Conservation (phyloP, 352 stramenopile species). For the Phytophthora niederhauseri region DNA sequence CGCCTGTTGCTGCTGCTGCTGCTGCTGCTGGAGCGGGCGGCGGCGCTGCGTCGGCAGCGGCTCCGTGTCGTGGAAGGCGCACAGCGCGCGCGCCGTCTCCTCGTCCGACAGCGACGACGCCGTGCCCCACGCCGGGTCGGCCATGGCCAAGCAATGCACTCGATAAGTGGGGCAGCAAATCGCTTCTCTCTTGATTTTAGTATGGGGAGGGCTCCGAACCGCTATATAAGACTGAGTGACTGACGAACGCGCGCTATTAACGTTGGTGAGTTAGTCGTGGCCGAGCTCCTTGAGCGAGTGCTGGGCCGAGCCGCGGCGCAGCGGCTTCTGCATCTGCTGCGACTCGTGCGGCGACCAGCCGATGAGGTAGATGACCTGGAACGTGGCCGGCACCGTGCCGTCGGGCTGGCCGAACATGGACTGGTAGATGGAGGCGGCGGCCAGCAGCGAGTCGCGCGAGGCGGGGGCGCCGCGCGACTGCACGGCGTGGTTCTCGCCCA, state of each 20-base stretch:
- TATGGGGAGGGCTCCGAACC: background rate
- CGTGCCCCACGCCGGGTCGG: constrained; percentile 36
- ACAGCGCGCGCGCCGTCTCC: constrained; percentile 34
- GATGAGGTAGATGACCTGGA: constrained; percentile 98
- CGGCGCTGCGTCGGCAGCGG: constrained; percentile 12
- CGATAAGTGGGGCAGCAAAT: background rate
- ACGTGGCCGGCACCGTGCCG: constrained; percentile 93
- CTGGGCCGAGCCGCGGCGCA: constrained; percentile 79
- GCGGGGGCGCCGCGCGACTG: constrained; percentile 58
- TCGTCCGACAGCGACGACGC: constrained; percentile 33
- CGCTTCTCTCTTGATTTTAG: background rate
- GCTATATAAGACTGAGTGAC: background rate
- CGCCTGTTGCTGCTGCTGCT: background rate
- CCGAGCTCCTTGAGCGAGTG: constrained; percentile 79
- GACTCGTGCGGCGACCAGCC: constrained; percentile 96
- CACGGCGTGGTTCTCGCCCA: constrained; percentile 97
- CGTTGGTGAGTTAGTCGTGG: constrained; percentile 16
- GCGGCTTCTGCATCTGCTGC: constrained; percentile 94
- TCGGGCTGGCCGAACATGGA: constrained; percentile 90
- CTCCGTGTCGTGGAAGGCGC: constrained; percentile 25
- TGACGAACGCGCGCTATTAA: background rate
- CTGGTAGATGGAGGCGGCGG: constrained; percentile 95
- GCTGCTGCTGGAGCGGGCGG: background rate
- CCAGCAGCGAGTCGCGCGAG: constrained; percentile 94
- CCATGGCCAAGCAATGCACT: constrained; percentile 18